phyloP scores from a whole-genome alignment of 1,284 basidiomycete species.

The Rhodofomes roseus region DNA sequence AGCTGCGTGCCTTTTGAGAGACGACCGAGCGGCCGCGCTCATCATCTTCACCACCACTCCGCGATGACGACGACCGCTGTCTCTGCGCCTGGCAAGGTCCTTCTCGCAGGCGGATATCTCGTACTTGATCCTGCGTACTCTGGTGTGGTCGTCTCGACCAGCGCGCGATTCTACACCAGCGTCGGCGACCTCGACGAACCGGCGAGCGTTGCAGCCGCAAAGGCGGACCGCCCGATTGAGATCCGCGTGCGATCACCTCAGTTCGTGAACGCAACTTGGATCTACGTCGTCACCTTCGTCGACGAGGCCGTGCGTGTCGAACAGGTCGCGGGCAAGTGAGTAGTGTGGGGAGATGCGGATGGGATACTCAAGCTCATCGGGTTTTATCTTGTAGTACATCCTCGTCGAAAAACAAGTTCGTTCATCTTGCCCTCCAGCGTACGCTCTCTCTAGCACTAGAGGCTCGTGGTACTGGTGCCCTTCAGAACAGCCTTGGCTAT shows the following conservation, averaged over 20 bases:
- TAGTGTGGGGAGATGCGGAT: not conserved
- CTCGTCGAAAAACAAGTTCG: constrained; percentile 77
- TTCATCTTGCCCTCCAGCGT: constrained; percentile 82
- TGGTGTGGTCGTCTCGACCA: constrained; percentile 87
- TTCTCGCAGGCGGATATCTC: constrained; percentile 92
- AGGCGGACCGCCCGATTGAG: constrained; percentile 23
- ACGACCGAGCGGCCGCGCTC: not conserved
- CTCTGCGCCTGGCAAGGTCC: constrained; percentile 94
- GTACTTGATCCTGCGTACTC: constrained; percentile 84
- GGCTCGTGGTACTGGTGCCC: constrained; percentile 41
- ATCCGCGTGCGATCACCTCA: constrained; percentile 89
- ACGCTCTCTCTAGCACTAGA: constrained; percentile 69
- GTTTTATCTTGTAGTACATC: constrained; percentile 12
- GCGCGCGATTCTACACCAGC: constrained; percentile 89
- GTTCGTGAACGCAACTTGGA: constrained; percentile 81
- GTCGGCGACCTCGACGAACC: constrained; percentile 33
- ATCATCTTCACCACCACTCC: not conserved
- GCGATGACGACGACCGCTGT: constrained; percentile 60
- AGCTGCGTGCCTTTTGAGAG: not conserved
- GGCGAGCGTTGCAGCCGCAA: constrained; percentile 7
- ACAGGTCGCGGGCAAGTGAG: constrained; percentile 41
- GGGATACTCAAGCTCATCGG: not conserved
- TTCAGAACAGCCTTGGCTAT: constrained; percentile 42
- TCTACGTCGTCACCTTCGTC: constrained; percentile 53
- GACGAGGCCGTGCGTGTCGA: constrained; percentile 43